phyloP scores from a whole-genome alignment of 2,329 filamentous ascomycete genomes.

The Sphaerostilbella broomeana region DNA sequence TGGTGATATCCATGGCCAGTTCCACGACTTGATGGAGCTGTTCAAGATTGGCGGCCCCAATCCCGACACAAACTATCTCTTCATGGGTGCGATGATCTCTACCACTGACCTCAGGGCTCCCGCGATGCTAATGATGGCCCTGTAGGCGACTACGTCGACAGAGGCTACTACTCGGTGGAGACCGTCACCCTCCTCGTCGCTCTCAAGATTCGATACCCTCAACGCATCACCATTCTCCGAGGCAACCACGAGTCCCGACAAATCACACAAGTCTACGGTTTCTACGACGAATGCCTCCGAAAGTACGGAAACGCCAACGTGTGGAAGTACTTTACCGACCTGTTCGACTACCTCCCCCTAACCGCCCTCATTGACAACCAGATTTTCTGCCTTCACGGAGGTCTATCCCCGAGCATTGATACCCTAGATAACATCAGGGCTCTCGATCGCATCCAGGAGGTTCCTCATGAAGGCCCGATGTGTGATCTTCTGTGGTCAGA shows the following conservation, averaged over 20 bases:
- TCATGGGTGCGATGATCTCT: conserved; percentile 66
- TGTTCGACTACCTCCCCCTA: conserved; percentile 96
- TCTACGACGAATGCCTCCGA: conserved; percentile 97
- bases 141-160: conserved; percentile 91
- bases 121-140: conserved; percentile 3
- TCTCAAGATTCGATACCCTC: conserved; percentile 95
- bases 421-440: conserved; percentile 93
- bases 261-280: conserved; percentile 98
- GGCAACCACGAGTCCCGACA: conserved; percentile 98
- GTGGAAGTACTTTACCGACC: conserved; percentile 98
- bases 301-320: conserved; percentile 99
- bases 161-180: conserved; percentile 98
- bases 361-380: conserved; percentile 98
- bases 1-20: conserved; percentile 98
- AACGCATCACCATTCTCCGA: conserved; percentile 95
- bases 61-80: conserved; percentile 97
- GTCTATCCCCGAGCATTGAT: conserved; percentile 91
- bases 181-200: conserved; percentile 94
- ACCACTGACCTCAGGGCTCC: conserved; percentile 3
- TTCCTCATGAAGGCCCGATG: conserved; percentile 96
- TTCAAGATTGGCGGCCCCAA: conserved; percentile 98
- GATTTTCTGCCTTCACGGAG: conserved; percentile 97
- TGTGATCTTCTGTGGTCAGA: conserved; percentile 98
- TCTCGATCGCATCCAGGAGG: conserved; percentile 94
- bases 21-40: conserved; percentile 98